Conservation (phyloP, 1,284 basidiomycete species). For the Acaromyces ingoldii region DNA sequence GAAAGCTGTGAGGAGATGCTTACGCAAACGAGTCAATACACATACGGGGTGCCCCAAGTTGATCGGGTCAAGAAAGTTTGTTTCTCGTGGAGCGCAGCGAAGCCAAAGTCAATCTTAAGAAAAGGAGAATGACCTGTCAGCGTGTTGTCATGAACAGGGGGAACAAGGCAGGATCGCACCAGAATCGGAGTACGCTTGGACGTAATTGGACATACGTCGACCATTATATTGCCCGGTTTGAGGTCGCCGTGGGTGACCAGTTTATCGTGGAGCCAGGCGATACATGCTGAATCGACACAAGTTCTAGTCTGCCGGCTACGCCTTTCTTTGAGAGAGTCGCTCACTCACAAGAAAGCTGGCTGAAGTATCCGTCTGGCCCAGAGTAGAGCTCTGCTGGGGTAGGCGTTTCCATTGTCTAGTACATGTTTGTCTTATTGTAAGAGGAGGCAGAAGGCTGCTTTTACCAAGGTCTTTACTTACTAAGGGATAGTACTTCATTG, state of each 20-base stretch:
- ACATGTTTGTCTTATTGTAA: no score
- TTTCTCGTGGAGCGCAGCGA: constrained; percentile 35
- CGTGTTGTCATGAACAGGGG: no score
- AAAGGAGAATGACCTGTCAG: not conserved
- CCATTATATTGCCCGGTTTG: constrained; percentile 37
- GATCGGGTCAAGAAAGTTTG: constrained; percentile 23
- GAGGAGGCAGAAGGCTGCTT: no score
- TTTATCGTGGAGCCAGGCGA: constrained; percentile 38
- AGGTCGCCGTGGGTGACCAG: constrained; percentile 36
- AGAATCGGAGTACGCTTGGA: constrained; percentile 8
- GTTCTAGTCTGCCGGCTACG: no score
- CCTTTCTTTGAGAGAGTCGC: no score
- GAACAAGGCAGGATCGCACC: not conserved
- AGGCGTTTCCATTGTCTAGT: constrained; percentile 39
- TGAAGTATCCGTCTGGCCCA: constrained; percentile 28
- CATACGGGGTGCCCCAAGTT: constrained; percentile 25
- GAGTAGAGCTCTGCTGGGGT: constrained; percentile 8
- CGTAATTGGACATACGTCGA: constrained; percentile 17
- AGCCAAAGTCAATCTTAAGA: constrained; percentile 43
- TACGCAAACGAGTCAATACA: constrained; percentile 1
- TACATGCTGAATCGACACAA: no score
- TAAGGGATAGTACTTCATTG: constrained; percentile 38
- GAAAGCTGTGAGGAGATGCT: not conserved
- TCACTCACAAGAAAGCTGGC: constrained; percentile 32
- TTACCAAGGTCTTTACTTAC: no score